Percentiles rank a stretch among this genome's conserved stretches.
Conservation (phyloP, 2,329 filamentous ascomycete species). For the Magnaporthiopsis rhizophila region DNA sequence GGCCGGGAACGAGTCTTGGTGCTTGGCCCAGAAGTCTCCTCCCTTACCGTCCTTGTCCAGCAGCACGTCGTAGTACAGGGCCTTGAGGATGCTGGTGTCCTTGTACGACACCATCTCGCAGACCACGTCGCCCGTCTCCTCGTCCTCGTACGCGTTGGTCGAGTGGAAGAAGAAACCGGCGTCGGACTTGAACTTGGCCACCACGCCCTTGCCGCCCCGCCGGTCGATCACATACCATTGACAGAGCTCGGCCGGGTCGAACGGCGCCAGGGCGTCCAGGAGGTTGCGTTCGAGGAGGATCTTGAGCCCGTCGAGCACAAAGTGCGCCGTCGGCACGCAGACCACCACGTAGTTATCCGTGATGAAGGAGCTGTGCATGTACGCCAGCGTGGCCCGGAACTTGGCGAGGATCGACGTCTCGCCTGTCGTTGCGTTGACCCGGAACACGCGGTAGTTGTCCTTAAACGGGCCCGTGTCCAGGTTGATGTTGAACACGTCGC, state of each 20-base stretch:
- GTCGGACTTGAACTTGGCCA: slow-evolving; percentile 61
- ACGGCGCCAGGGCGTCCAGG: slow-evolving; percentile 58
- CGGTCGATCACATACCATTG: slow-evolving; percentile 73
- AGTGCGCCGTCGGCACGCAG: slow-evolving; percentile 62
- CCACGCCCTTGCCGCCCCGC: slow-evolving; percentile 46
- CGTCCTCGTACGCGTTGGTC: slow-evolving; percentile 62
- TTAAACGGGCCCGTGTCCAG: slow-evolving; percentile 46
- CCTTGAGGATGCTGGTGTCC: slow-evolving; percentile 55
- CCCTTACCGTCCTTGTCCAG: slow-evolving; percentile 42
- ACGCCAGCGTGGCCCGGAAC: slow-evolving; percentile 28
- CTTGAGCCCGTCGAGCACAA: slow-evolving; percentile 47
- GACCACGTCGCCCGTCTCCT: slow-evolving; percentile 29
- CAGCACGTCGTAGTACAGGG: slow-evolving; percentile 63
- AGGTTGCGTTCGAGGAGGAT: slow-evolving; percentile 61
- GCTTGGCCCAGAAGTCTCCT: slow-evolving; percentile 32
- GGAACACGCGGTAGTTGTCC: slow-evolving; percentile 61
- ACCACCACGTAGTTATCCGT: slow-evolving; percentile 63
- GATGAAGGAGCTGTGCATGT: slow-evolving; percentile 78
- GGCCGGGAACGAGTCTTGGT: slow-evolving; percentile 24
- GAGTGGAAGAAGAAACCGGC: slow-evolving; percentile 75
- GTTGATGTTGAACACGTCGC: slow-evolving; percentile 77
- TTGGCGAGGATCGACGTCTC: slow-evolving; percentile 61
- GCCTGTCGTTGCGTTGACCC: slow-evolving; percentile 52
- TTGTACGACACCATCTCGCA: slow-evolving; percentile 60
- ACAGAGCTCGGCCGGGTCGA: slow-evolving; percentile 46